phyloP scores from a whole-genome alignment of 106 monocot species.

The Dendrobium catenatum region DNA sequence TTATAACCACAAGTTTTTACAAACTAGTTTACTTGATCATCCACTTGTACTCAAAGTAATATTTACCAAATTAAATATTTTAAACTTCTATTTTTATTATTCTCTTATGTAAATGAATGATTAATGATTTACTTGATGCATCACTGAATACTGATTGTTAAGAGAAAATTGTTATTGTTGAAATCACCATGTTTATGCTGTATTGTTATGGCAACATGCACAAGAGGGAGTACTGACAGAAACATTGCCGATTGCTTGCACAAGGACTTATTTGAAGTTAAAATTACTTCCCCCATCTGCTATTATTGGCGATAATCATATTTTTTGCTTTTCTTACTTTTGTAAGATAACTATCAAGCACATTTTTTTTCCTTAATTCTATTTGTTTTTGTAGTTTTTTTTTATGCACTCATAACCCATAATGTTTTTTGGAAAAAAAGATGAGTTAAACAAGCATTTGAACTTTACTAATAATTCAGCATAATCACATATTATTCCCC shows the following conservation, averaged over 20 bases:
- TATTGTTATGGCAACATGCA: background rate
- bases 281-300: background rate
- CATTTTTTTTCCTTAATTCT: background rate
- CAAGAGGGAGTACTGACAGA: background rate
- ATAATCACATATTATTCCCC: background rate
- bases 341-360: background rate
- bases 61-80: background rate
- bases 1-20: background rate
- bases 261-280: background rate
- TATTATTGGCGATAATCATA: background rate
- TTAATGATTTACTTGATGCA: background rate
- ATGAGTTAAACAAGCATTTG: background rate
- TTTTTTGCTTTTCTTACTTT: background rate
- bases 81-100: background rate
- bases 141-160: background rate
- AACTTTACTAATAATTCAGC: background rate
- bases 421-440: background rate
- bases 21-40: background rate
- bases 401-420: no score
- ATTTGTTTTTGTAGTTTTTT: background rate
- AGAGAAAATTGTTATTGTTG: background rate
- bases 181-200: background rate
- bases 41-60: background rate
- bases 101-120: slow-evolving; percentile 1
- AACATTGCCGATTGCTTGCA: background rate